phyloP scores from a whole-genome alignment of 2,329 filamentous ascomycete genomes.

The Huntiella bhutanensis region DNA sequence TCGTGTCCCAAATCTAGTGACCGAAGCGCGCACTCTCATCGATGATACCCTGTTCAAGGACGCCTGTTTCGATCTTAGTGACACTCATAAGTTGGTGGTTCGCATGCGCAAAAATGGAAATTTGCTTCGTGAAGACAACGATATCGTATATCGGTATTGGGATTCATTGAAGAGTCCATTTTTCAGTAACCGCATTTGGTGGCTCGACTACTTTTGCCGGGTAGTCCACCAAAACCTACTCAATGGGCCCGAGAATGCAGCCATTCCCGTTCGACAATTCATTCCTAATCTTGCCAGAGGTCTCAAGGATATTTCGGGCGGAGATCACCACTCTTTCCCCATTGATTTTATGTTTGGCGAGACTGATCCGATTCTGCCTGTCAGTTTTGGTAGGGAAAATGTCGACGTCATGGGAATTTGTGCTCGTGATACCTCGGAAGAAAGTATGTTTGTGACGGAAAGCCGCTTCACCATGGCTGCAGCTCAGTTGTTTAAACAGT shows the following conservation, averaged over 20 bases:
- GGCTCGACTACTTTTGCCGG: slow-evolving; percentile 2
- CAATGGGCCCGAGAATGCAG: not conserved
- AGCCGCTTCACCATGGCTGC: not conserved
- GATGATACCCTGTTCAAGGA: not conserved
- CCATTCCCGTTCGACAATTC: not conserved
- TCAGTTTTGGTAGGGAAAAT: not conserved
- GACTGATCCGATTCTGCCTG: not conserved
- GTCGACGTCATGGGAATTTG: slow-evolving; percentile 2
- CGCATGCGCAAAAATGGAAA: not conserved
- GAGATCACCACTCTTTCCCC: not conserved
- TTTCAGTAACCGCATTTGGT: not conserved
- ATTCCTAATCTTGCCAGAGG: not conserved
- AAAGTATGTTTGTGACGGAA: not conserved
- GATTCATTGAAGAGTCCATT: not conserved
- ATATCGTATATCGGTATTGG: not conserved
- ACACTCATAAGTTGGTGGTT: not conserved
- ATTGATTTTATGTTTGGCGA: not conserved
- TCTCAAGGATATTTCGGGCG: not conserved
- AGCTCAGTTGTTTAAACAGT: not conserved
- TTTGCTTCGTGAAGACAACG: not conserved
- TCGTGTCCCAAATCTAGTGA: not conserved
- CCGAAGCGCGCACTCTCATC: not conserved
- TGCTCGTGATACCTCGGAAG: not conserved
- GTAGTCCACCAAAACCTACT: not conserved
- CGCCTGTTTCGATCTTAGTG: not conserved